phyloP scores from a whole-genome alignment of 1,284 basidiomycete species.

The Sporisorium scitamineum region DNA sequence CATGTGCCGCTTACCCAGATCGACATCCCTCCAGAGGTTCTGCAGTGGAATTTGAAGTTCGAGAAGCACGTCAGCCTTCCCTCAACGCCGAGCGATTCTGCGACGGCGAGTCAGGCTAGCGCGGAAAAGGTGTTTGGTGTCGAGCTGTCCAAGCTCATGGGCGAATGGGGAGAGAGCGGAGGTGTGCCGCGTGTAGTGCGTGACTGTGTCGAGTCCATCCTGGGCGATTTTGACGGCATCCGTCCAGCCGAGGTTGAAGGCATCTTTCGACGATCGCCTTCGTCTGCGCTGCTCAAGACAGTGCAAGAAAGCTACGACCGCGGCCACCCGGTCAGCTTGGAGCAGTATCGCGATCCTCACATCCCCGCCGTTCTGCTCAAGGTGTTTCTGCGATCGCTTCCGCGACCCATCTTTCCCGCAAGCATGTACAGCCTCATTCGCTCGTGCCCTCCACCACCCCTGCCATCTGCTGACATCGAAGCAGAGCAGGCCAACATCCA shows the following conservation, averaged over 20 bases:
- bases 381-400: slow-evolving; percentile 83
- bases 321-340: slow-evolving; percentile 82
- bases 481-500: neutral
- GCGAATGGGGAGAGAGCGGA: slow-evolving; percentile 79
- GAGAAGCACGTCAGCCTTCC: slow-evolving; percentile 34
- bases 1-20: slow-evolving; percentile 84
- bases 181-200: slow-evolving; percentile 81
- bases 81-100: slow-evolving; percentile 3
- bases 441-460: slow-evolving; percentile 74
- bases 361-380: slow-evolving; percentile 85
- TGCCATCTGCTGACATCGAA: neutral
- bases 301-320: slow-evolving; percentile 84
- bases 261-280: slow-evolving; percentile 82
- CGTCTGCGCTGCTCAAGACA: slow-evolving; percentile 77
- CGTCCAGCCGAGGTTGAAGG: slow-evolving; percentile 80
- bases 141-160: slow-evolving; percentile 83
- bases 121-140: slow-evolving; percentile 81
- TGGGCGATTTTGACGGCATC: slow-evolving; percentile 28
- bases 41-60: slow-evolving; percentile 72
- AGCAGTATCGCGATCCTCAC: slow-evolving; percentile 80
- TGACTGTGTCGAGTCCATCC: slow-evolving; percentile 79
- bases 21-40: slow-evolving; percentile 82
- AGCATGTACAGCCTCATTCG: slow-evolving; percentile 76
- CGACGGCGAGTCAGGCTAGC: slow-evolving; percentile 69
- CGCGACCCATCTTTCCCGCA: slow-evolving; percentile 80